Conservation (phyloP, 2,329 filamentous ascomycete species). For the Aureobasidium pullulans region DNA sequence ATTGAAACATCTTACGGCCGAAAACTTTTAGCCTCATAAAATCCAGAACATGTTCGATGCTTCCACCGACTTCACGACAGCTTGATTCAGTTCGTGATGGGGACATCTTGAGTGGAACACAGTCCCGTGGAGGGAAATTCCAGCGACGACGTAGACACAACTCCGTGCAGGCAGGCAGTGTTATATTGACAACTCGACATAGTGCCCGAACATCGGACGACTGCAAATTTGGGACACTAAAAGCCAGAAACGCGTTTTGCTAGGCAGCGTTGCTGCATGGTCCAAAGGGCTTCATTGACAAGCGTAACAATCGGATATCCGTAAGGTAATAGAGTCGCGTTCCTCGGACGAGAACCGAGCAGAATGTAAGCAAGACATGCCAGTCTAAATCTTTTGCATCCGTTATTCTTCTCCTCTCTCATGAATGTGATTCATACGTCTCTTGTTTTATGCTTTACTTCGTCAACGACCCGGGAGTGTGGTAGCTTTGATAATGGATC, state of each 20-base stretch:
- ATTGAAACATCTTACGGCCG: neutral
- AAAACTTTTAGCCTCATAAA: neutral
- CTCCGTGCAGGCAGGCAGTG: neutral
- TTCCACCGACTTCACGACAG: neutral
- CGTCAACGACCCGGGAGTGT: neutral
- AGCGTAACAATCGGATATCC: neutral
- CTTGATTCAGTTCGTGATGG: neutral
- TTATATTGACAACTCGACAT: neutral
- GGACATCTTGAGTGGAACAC: neutral
- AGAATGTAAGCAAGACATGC: neutral
- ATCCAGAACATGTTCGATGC: neutral
- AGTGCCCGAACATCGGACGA: neutral
- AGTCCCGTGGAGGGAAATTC: too few species aligned
- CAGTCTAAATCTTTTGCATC: neutral
- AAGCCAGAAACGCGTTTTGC: slow-evolving; percentile 7
- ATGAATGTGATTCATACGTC: neutral
- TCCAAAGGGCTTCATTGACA: neutral
- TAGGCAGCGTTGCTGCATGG: neutral
- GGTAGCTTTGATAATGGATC: slow-evolving; percentile 5
- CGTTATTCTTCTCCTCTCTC: neutral
- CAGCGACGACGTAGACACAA: neutral
- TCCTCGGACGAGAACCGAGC: neutral
- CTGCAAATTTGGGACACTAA: slow-evolving; percentile 9
- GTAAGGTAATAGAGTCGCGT: neutral
- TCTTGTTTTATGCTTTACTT: neutral